Percentiles rank a stretch among this genome's conserved stretches.
phyloP scores from a whole-genome alignment of 352 stramenopile species.

The Globisporangium acanthophoron region DNA sequence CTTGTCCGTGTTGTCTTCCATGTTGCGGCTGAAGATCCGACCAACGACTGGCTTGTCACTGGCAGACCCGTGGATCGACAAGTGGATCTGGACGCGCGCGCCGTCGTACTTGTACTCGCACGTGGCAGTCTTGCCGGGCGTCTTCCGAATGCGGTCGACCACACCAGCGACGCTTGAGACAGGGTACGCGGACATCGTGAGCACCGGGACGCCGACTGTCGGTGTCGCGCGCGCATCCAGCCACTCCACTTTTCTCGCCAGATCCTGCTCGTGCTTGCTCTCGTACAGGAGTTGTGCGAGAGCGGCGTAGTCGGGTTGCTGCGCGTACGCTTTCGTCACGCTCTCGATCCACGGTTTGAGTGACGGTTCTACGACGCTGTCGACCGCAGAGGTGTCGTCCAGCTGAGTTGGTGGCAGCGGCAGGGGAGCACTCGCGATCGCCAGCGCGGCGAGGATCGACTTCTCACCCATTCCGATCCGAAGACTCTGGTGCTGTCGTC shows the following conservation, averaged over 20 bases:
- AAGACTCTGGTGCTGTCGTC: constrained; percentile 68
- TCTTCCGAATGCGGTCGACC: constrained; percentile 42
- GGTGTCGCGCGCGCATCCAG: constrained; percentile 33
- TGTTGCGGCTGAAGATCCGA: constrained; percentile 82
- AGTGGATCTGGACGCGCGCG: constrained; percentile 69
- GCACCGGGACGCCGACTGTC: constrained; percentile 47
- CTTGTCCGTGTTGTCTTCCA: constrained; percentile 71
- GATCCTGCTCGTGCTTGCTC: constrained; percentile 17
- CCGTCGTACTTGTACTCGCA: constrained; percentile 87
- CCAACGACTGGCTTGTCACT: not conserved
- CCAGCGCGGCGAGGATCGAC: constrained; percentile 64
- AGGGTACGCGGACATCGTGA: constrained; percentile 79
- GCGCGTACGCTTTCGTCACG: constrained; percentile 61
- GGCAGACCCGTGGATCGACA: constrained; percentile 11
- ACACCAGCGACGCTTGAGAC: constrained; percentile 50
- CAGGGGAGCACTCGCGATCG: constrained; percentile 23
- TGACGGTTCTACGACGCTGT: not conserved
- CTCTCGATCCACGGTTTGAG: constrained; percentile 49
- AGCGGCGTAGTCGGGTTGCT: constrained; percentile 57
- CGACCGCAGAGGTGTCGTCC: not conserved
- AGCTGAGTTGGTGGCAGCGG: not conserved
- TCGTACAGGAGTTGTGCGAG: constrained; percentile 39
- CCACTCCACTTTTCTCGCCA: constrained; percentile 20
- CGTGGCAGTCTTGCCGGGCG: constrained; percentile 26
- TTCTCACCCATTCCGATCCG: constrained; percentile 81